Percentiles rank a stretch among this genome's conserved stretches.
Evolutionary conservation across 345 rosid genomes (phyloP).

Genomic region (Salix viminalis): DNA sequence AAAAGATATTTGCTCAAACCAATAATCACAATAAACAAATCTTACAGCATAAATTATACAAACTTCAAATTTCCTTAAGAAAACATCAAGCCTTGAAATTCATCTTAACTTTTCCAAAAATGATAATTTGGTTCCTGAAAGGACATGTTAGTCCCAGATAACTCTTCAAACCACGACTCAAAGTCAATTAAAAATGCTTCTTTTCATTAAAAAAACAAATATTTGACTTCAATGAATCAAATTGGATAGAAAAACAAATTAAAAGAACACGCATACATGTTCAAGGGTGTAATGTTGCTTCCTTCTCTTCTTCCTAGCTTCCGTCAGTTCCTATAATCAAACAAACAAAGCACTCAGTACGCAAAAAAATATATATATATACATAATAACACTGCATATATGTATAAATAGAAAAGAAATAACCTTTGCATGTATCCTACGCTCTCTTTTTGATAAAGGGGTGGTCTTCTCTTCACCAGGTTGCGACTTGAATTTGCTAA

Average conservation of each 20-base stretch:
- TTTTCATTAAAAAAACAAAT: neutral
- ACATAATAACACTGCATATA: neutral
- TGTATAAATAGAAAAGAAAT: neutral
- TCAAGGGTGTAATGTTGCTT: constrained; percentile 77
- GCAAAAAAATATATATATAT: neutral
- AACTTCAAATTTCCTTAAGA: neutral
- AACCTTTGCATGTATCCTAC: constrained; percentile 53
- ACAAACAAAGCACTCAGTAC: neutral
- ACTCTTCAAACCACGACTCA: neutral
- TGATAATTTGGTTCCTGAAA: neutral
- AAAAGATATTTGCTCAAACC: neutral
- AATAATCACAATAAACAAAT: neutral
- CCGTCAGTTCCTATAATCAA: constrained; percentile 54
- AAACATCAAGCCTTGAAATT: neutral
- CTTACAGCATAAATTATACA: neutral
- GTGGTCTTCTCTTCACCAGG: constrained; percentile 9
- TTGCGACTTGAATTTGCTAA: constrained; percentile 9
- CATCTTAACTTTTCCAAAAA: neutral
- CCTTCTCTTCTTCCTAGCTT: constrained; percentile 85
- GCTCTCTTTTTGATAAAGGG: constrained; percentile 39
- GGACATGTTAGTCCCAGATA: neutral
- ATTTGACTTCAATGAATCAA: neutral
- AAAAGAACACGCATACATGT: constrained; percentile 40
- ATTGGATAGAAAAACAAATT: neutral
- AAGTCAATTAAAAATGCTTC: too few relatives aligned